Base-by-base conservation (phyloP, 331 rosid genomes). In the Cydonia oblonga region DNA sequence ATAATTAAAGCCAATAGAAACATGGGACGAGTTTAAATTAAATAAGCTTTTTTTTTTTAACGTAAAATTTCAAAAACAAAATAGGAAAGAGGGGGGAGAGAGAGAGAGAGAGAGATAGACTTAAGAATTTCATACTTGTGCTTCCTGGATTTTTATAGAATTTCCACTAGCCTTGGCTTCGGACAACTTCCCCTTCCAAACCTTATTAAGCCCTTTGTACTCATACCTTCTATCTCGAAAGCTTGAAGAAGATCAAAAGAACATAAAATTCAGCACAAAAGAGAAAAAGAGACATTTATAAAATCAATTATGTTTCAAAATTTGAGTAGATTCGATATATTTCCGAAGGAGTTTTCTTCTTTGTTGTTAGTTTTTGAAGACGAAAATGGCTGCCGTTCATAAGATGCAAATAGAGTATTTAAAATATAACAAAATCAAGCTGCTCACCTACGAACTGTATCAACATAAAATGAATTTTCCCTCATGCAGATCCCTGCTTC, bases 401-500 rank as follows among this genome's bases (percentile, higher is more conserved):
- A 14, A 54, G 4, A 69, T 13, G 38, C 16, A 15, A 1, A 33
- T 6, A 51, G 11, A 56, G 29, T 66, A 19, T 11, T 49, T 1
- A 24, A 53, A 23, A 35, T n/a, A 33, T n/a, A 33, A n/a, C n/a
- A n/a, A 66, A 73, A 65, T 75, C 71, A 73, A 78, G 74, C 74
- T 24, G 19, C 84, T 72, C 87, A 91, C 98, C 98, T 93, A 72
- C 98, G 96, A 75, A 93, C 97, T 77, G 98, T 91, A 82, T 93
- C 97, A 83, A 91, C 91, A 84, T 93, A 93, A 81, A 93, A 93
- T 78, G 98, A 87, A 86, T 93, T 93, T 83, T 93, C 98, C 71
- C 96, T 93, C 98, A 93, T 93, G 90, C 98, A 93, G 75, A 93
- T 88, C 73, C 96, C 97, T 61, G 97, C 97, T 85, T 91, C 98